These are phyloP conservation scores for Chrysopogon serrulatus DNA, from an alignment of 176 grass and related monocot genomes.

Conservation along the genomic window DNA sequence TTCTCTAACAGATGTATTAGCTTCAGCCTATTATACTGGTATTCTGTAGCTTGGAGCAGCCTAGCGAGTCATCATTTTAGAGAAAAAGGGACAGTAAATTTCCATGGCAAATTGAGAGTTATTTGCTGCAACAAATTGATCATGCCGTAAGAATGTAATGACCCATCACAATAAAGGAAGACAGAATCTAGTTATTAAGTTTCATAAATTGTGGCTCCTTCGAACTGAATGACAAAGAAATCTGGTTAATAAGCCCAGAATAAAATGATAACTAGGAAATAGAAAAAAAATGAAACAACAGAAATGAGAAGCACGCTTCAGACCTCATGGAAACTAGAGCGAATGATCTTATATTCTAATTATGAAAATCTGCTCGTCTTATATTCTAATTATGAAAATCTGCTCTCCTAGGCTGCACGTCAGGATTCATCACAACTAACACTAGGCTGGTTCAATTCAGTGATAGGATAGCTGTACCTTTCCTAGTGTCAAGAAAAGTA, in stretches of 20 bases:
- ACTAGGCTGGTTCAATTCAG: neutral
- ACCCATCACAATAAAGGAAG: neutral
- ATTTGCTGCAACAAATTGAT: no score
- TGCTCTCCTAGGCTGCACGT: neutral
- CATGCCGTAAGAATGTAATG: neutral
- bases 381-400: no score
- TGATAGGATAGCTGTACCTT: conserved; percentile 9
- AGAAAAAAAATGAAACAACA: neutral
- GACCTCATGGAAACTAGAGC: neutral
- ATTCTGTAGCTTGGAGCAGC: no score
- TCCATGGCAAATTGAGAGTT: no score
- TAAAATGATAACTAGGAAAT: neutral
- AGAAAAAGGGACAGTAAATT: no score
- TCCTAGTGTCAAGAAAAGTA: conserved; percentile 1
- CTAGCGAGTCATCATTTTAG: no score
- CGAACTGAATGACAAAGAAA: neutral
- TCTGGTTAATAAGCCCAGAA: neutral
- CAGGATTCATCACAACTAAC: neutral
- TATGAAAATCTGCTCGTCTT: no score
- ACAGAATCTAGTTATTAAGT: neutral
- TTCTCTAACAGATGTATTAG: no score
- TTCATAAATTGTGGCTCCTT: neutral
- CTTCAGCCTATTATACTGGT: no score
- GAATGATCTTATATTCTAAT: neutral
- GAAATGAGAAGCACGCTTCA: neutral